Evolutionary conservation across 169 alveolate genomes (phyloP).

Genomic region (Eimeria falciformis): DNA sequence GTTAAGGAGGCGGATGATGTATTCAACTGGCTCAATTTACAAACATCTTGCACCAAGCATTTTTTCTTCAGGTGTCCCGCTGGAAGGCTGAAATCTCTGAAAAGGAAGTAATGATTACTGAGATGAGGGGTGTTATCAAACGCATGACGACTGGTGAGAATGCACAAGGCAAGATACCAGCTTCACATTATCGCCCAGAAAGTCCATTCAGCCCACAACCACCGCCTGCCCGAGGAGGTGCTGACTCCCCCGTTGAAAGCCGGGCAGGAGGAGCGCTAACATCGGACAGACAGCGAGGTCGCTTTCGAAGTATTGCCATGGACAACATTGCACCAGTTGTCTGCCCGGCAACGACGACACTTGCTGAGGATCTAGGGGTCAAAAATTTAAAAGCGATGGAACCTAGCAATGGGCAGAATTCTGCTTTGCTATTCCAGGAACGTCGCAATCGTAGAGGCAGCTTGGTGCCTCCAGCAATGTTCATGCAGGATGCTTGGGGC

Average conservation of each 20-base stretch:
- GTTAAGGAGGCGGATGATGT: too few species aligned
- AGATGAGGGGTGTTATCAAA: slow-evolving; percentile 48
- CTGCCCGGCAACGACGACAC: slow-evolving; percentile 35
- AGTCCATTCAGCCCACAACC: neutral
- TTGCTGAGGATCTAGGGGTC: slow-evolving; percentile 48
- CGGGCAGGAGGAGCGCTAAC: slow-evolving; percentile 26
- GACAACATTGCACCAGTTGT: neutral
- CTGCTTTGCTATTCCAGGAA: neutral
- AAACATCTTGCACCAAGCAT: too few species aligned
- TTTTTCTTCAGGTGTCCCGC: slow-evolving; percentile 31
- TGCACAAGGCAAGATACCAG: slow-evolving; percentile 33
- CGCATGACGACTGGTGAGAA: slow-evolving; percentile 8
- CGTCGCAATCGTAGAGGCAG: neutral
- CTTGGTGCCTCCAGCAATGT: neutral
- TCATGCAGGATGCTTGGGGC: neutral
- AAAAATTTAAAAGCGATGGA: neutral
- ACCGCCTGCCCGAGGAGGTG: neutral
- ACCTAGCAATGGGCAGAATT: neutral
- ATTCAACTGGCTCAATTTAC: too few species aligned
- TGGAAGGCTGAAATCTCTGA: slow-evolving; percentile 31
- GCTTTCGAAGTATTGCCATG: slow-evolving; percentile 36
- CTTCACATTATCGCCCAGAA: slow-evolving; percentile 19
- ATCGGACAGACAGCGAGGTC: slow-evolving; percentile 45
- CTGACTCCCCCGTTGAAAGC: too few species aligned
- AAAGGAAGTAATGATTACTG: slow-evolving; percentile 20